Base-by-base conservation (phyloP, 106 monocot species). In the Acorus calamus region DNA sequence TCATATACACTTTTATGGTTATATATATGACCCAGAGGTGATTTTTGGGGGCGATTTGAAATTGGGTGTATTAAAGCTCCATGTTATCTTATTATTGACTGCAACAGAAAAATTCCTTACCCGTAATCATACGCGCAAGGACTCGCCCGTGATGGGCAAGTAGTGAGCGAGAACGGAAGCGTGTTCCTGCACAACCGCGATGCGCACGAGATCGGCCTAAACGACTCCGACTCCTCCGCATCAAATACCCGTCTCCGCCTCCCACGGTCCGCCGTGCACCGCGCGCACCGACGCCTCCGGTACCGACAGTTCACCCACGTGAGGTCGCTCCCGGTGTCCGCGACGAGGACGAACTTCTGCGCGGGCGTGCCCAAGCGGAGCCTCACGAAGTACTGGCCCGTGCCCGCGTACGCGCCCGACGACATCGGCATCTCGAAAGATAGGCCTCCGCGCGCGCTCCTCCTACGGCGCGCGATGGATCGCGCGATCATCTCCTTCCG, bases 321-420 rank as follows among this genome's bases (percentile, higher is more conserved):
- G 67, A 98, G 77, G 65, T 98, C 98, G 59, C 98, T 98, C 2
- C 98, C 98, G 42, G 98, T 98, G 66, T 98, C 98, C 12, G 85
- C 81, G 6, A 86, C 79, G 2, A 98, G 60, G 43, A 86, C 10
- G 60, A 86, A 88, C 60, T 9, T 44, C 79, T 75, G 80, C n/a
- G 98, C 78, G 14, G 98, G 98, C 8, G 92, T 98, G 8, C 98
- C 98, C n/a, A 98, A 64, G 14, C 78, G 85, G 46, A 98, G 69
- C 64, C 68, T 62, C 8, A 81, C 92, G 69, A 98, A 92, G 77
- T 88, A 98, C 69, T 88, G 83, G 48, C 85, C 92, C 3, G 63
- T 77, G 7, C 88, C 88, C 9, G 78, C 56, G 78, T 88, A 92
- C 11, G 88, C 87, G 2, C 72, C 98, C 41, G 98, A 91, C 14